Evolutionary conservation across 73 alveolate genomes (phyloP).

Genomic region (Paramecium sexaurelia): DNA sequence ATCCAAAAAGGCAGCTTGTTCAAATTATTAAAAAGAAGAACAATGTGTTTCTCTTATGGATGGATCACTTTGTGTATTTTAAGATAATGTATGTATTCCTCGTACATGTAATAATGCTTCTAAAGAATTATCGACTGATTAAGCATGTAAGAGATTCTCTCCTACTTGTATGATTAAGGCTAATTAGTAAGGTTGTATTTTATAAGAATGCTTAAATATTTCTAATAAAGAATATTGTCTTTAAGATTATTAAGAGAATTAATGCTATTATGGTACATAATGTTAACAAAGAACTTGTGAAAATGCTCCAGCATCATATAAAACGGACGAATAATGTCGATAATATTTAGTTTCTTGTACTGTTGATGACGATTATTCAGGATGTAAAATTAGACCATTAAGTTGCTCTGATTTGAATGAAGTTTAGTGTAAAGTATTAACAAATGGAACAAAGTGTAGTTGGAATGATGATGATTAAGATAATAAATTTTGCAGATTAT

Average conservation of each 20-base stretch:
- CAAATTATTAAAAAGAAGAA: background rate
- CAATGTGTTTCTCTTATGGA: background rate
- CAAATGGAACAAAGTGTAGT: background rate
- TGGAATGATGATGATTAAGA: background rate
- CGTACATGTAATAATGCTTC: slow-evolving; percentile 13
- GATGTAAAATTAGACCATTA: background rate
- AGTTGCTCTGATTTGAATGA: background rate
- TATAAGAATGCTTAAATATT: background rate
- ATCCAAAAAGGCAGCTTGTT: background rate
- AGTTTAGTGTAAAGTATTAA: background rate
- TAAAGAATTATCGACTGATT: background rate
- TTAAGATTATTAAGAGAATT: background rate
- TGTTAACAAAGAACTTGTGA: background rate
- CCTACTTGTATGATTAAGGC: background rate
- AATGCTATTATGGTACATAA: background rate
- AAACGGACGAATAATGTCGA: background rate
- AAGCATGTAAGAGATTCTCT: background rate
- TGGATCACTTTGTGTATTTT: background rate
- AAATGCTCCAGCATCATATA: background rate
- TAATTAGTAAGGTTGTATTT: background rate
- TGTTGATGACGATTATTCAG: background rate
- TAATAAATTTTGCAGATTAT: background rate
- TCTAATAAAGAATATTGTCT: background rate
- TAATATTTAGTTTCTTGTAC: background rate
- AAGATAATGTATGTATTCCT: background rate